These are phyloP conservation scores for Alisma plantagoaquatica DNA, from an alignment of 106 monocot genomes.

Conservation along the genomic window DNA sequence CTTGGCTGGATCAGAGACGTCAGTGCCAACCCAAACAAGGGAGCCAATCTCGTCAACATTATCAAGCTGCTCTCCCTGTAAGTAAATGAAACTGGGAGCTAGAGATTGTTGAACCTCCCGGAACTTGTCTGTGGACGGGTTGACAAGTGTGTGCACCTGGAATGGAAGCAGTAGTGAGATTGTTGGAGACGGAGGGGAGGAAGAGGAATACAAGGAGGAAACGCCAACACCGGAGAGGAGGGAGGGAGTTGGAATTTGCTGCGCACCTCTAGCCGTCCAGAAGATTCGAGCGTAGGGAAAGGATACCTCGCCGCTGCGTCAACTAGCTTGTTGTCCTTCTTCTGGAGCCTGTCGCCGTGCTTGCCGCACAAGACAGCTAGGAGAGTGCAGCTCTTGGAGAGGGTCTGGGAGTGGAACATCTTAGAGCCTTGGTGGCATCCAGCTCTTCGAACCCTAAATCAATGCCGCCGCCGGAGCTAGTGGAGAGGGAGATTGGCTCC, in stretches of 20 bases:
- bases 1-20: slow-evolving; percentile 49
- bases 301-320: slow-evolving; percentile 25
- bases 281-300: slow-evolving; percentile 65
- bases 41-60: slow-evolving; percentile 65
- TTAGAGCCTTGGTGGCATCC: too few relatives aligned
- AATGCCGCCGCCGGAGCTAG: background rate
- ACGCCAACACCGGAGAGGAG: too few relatives aligned
- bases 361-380: slow-evolving; percentile 70
- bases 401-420: slow-evolving; percentile 48
- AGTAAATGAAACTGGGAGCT: slow-evolving; percentile 59
- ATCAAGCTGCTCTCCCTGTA: slow-evolving; percentile 70
- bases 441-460: too few relatives aligned
- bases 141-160: slow-evolving; percentile 80
- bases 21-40: slow-evolving; percentile 44
- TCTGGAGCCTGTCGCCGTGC: slow-evolving; percentile 10
- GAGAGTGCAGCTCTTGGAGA: slow-evolving; percentile 55
- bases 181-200: too few relatives aligned
- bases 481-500: background rate
- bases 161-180: slow-evolving; percentile 9
- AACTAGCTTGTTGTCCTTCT: slow-evolving; percentile 14
- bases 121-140: slow-evolving; percentile 71
- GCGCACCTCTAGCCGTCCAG: slow-evolving; percentile 91
- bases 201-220: too few relatives aligned
- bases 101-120: slow-evolving; percentile 35
- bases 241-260: too few relatives aligned